phyloP scores from a whole-genome alignment of 2,329 filamentous ascomycete genomes.

The Cladosporium phlei region DNA sequence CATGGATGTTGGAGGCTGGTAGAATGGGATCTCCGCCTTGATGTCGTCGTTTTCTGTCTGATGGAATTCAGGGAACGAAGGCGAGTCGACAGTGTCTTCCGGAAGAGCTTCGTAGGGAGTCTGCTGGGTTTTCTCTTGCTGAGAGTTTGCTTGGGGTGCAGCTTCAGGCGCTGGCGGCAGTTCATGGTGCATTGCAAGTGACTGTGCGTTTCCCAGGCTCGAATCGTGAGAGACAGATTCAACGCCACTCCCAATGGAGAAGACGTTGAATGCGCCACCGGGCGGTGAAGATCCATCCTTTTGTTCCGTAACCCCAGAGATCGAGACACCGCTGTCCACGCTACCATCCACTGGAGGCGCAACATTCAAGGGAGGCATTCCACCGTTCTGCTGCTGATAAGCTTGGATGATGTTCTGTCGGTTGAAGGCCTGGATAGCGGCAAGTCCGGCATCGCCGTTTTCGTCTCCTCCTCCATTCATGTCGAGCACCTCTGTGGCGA shows the following conservation, averaged over 20 bases:
- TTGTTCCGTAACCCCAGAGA: slow-evolving; percentile 19
- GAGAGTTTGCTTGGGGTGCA: neutral
- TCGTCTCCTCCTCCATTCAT: slow-evolving; percentile 27
- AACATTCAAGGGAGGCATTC: slow-evolving; percentile 13
- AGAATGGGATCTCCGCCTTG: slow-evolving; percentile 21
- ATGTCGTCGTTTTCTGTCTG: slow-evolving; percentile 2
- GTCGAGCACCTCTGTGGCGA: slow-evolving; percentile 33
- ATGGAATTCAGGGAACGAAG: neutral
- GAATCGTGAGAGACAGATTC: neutral
- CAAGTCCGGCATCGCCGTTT: slow-evolving; percentile 14
- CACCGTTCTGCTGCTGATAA: slow-evolving; percentile 19
- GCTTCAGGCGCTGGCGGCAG: neutral
- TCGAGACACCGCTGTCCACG: slow-evolving; percentile 29
- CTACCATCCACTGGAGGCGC: slow-evolving; percentile 21
- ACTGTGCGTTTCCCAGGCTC: slow-evolving; percentile 4
- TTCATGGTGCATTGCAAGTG: slow-evolving; percentile 4
- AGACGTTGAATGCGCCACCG: slow-evolving; percentile 1
- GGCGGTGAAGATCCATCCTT: slow-evolving; percentile 13
- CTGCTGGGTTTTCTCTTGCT: neutral
- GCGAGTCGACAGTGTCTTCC: slow-evolving; percentile 14
- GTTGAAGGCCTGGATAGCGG: slow-evolving; percentile 13
- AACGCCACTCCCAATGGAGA: neutral
- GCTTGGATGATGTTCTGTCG: slow-evolving; percentile 15
- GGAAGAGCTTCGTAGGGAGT: slow-evolving; percentile 1
- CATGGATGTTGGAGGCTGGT: slow-evolving; percentile 25